phyloP scores from a whole-genome alignment of 768 basidiomycete genomes.

The Pilatotrama ljubarskyi region DNA sequence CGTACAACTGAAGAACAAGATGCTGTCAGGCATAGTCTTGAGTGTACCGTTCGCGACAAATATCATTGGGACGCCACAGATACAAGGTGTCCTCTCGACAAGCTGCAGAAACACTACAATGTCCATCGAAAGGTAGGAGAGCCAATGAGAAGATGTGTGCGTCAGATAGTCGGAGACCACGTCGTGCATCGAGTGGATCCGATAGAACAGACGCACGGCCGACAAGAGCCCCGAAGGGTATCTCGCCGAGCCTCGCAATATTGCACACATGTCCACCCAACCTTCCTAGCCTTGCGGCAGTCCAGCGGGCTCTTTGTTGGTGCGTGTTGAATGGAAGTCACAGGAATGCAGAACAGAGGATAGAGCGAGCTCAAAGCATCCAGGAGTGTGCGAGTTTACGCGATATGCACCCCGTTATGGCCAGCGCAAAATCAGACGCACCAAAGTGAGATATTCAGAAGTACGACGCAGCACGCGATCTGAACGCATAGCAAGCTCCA shows the following conservation, averaged over 20 bases:
- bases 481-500: neutral
- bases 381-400: too few species aligned
- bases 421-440: neutral
- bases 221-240: neutral
- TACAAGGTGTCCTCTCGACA: too few species aligned
- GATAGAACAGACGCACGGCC: constrained; percentile 18
- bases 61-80: neutral
- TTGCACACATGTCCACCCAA: constrained; percentile 22
- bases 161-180: constrained; percentile 14
- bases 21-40: neutral
- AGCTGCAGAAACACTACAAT: too few species aligned
- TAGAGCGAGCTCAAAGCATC: too few species aligned
- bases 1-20: constrained; percentile 32
- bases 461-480: neutral
- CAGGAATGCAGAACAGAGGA: neutral
- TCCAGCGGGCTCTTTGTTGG: constrained; percentile 21
- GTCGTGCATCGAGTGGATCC: neutral
- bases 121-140: too few species aligned
- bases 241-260: constrained; percentile 2
- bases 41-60: too few species aligned
- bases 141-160: constrained; percentile 5
- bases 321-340: neutral
- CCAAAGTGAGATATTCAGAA: neutral
- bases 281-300: constrained; percentile 16
- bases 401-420: too few species aligned